These are phyloP conservation scores for Pyrus hybrid DNA, from an alignment of 331 rosid genomes.

Conservation along the genomic window DNA sequence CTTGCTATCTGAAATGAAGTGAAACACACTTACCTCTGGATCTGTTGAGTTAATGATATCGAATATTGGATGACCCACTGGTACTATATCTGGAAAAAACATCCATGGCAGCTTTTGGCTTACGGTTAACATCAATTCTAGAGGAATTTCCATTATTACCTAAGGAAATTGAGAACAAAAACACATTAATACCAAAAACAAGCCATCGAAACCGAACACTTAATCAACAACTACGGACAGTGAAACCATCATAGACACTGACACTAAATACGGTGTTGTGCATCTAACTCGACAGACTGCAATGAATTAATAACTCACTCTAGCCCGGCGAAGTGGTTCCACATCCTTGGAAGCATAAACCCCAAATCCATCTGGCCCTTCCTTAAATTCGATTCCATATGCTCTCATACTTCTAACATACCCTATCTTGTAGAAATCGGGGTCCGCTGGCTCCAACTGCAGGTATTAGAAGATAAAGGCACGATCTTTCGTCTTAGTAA, in stretches of 20 bases:
- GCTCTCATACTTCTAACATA: constrained; percentile 82
- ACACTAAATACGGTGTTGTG: not conserved
- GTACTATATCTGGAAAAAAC: constrained; percentile 94
- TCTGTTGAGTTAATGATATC: constrained; percentile 85
- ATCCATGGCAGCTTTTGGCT: constrained; percentile 93
- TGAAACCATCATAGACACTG: not conserved
- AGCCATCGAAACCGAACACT: not conserved
- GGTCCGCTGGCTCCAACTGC: constrained; percentile 87
- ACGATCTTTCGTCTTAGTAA: not conserved
- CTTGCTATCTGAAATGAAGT: not conserved
- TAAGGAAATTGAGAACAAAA: constrained; percentile 23
- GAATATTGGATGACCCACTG: constrained; percentile 91
- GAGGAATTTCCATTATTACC: constrained; percentile 96
- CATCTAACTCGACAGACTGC: not conserved
- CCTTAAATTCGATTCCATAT: constrained; percentile 85
- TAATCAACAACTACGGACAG: not conserved
- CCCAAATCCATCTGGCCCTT: constrained; percentile 93
- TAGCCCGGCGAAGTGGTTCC: constrained; percentile 84
- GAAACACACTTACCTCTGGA: constrained; percentile 62
- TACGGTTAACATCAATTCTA: constrained; percentile 83
- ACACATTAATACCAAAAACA: constrained; percentile 12
- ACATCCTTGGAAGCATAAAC: constrained; percentile 96
- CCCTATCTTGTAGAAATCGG: constrained; percentile 92
- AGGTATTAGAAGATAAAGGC: constrained; percentile 13
- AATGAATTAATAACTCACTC: constrained; percentile 52